Percentiles rank a stretch among this genome's conserved stretches.
These are phyloP conservation scores for Trichoderma gamsii DNA, from an alignment of 495 filamentous ascomycete species.

Conservation along the genomic window DNA sequence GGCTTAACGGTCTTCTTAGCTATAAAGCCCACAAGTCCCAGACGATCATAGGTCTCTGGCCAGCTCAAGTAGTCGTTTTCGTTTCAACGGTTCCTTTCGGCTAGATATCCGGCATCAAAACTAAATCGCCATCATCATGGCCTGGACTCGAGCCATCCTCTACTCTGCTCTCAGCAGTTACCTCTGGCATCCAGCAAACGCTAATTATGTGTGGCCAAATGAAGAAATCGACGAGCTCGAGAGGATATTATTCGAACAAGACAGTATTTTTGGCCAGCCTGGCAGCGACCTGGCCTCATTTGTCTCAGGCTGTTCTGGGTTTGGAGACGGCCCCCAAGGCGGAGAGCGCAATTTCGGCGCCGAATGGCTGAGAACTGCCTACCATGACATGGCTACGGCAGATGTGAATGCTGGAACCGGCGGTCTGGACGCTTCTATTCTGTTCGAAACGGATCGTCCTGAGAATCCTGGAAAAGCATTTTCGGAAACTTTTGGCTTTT, in stretches of 20 bases:
- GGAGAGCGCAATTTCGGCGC: slow-evolving; percentile 20
- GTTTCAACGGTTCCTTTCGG: background rate
- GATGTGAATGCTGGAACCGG: slow-evolving; percentile 26
- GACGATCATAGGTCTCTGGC: too few species aligned
- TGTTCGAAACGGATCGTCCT: slow-evolving; percentile 26
- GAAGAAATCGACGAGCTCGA: background rate
- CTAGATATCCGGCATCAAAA: background rate
- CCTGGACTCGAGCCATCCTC: background rate
- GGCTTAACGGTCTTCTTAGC: too few species aligned
- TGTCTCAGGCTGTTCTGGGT: background rate
- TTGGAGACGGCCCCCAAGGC: background rate
- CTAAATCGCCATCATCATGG: background rate
- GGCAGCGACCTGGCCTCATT: background rate
- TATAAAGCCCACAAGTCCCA: too few species aligned
- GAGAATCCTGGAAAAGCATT: slow-evolving; percentile 37
- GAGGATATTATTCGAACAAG: background rate
- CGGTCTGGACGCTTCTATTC: slow-evolving; percentile 32
- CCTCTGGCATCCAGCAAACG: background rate
- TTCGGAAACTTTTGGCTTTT: slow-evolving; percentile 29
- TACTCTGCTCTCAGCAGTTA: background rate
- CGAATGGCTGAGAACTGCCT: slow-evolving; percentile 42
- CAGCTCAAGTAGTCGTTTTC: too few species aligned
- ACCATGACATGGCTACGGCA: slow-evolving; percentile 33
- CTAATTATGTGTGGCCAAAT: background rate
- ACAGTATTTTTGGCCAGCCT: background rate